Base-by-base conservation (phyloP, 1,284 basidiomycete species). In the Pulveroboletus sp. region DNA sequence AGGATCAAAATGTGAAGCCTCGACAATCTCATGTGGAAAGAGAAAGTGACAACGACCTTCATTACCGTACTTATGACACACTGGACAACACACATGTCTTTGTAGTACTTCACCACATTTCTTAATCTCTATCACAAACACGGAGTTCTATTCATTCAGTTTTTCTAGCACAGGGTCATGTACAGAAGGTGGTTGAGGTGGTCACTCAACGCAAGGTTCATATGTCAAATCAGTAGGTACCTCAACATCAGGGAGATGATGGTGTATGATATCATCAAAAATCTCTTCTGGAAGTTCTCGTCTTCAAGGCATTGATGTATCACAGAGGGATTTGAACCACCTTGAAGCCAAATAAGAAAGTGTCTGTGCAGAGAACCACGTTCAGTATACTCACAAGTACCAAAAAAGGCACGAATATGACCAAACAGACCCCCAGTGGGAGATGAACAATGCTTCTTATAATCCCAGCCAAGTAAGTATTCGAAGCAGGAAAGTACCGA, bases 1-100 rank as follows among this genome's bases (percentile, higher is more conserved):
- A 1, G 26, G 12, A 43, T 62, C 55, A 39, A 62, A 62, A 15
- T 57, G 19, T 1, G 53, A 62, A 0, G 40, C 4, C 7, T 60
- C 54, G 0, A 62, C 29, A 1, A 57, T 39, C 12, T 62, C 55
- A 24, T 62, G 61, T 0, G 55, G 61, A 17, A 62, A 62, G 0
- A 50, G 48, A 36, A 62, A 62, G 0, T 45, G 7, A 17, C 61
- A 62, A 2, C 3, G 2, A 0, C 13, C 45, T 6, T 54, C 17
- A 21, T 42, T 42, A 3, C 41, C 21, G 13, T 36, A 29, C 29
- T 29, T 29, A 29, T 29, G 29, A 29, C 29, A 29, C 9, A 29
- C 29, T 29, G 9, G 29, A 9, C 29, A 5, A 29, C 29, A 29
- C 9, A 9, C 29, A 29, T 29, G 29, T 29, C 29, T 29, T 29